These are phyloP conservation scores for Suillus paluster DNA, from an alignment of 768 basidiomycete genomes.

Conservation along the genomic window DNA sequence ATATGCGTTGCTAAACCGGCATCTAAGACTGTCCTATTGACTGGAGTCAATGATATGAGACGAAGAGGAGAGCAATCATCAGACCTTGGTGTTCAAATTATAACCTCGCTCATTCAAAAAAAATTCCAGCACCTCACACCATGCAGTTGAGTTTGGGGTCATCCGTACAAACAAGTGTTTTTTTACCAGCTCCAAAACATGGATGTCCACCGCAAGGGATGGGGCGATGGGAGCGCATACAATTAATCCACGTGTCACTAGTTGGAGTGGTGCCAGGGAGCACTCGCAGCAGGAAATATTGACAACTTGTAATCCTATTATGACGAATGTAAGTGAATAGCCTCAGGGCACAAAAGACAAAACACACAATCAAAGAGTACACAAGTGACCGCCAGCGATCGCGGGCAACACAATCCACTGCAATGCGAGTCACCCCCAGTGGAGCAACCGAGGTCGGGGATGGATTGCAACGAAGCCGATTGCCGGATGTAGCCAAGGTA, in stretches of 20 bases:
- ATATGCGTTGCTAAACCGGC: constrained; percentile 26
- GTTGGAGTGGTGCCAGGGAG: constrained; percentile 24
- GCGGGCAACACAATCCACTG: background rate
- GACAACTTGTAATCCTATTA: constrained; percentile 9
- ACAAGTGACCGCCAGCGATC: background rate
- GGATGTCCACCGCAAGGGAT: constrained; percentile 36
- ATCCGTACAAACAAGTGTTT: constrained; percentile 14
- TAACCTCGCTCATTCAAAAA: constrained; percentile 14
- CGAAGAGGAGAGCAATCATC: background rate
- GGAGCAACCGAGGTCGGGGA: background rate
- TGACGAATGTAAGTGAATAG: background rate
- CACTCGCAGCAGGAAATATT: constrained; percentile 12
- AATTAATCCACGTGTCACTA: constrained; percentile 29
- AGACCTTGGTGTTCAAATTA: constrained; percentile 13
- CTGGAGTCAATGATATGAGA: background rate
- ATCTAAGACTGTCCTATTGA: constrained; percentile 26
- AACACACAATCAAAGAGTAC: constrained; percentile 6
- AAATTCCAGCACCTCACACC: constrained; percentile 13
- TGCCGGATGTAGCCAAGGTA: constrained; percentile 5
- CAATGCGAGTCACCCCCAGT: background rate
- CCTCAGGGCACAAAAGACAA: background rate
- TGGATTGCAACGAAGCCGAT: background rate
- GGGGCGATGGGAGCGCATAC: constrained; percentile 32
- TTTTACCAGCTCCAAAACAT: constrained; percentile 31
- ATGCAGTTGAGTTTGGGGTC: constrained; percentile 16